These are phyloP conservation scores for Saccharomycopsis fodiens DNA, from an alignment of 805 yeast species.

Conservation along the genomic window DNA sequence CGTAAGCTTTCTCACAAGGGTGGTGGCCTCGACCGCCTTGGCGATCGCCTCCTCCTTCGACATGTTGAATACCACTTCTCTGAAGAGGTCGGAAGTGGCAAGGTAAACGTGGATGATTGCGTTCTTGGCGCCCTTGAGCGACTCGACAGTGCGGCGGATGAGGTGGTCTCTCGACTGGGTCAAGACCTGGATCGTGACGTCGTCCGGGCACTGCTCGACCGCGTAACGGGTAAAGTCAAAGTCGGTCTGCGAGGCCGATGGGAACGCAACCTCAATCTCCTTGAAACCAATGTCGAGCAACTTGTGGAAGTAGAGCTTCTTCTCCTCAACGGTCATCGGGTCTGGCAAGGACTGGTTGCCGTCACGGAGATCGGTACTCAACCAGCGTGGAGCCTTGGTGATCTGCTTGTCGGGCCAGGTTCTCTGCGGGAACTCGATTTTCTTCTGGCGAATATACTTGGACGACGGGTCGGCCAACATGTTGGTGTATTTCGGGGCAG, in stretches of 20 bases:
- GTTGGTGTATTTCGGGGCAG: slow-evolving; percentile 18
- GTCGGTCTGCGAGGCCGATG: slow-evolving; percentile 77
- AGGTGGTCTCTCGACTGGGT: slow-evolving; percentile 74
- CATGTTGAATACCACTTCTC: slow-evolving; percentile 72
- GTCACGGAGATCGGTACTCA: slow-evolving; percentile 72
- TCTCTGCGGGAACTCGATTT: slow-evolving; percentile 51
- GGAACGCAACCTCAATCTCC: slow-evolving; percentile 76
- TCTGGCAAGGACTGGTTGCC: slow-evolving; percentile 80
- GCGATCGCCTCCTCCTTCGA: slow-evolving; percentile 57
- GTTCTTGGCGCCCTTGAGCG: slow-evolving; percentile 62
- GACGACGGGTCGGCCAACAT: slow-evolving; percentile 67
- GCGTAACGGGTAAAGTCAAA: slow-evolving; percentile 77
- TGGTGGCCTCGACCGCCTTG: slow-evolving; percentile 65
- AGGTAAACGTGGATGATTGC: slow-evolving; percentile 68
- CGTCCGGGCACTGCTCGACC: slow-evolving; percentile 71
- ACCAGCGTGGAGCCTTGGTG: slow-evolving; percentile 72
- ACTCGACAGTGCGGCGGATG: slow-evolving; percentile 65
- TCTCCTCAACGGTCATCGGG: slow-evolving; percentile 71
- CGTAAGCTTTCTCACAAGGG: slow-evolving; percentile 58
- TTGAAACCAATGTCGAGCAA: slow-evolving; percentile 67
- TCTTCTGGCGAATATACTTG: slow-evolving; percentile 52
- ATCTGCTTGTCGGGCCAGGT: slow-evolving; percentile 65
- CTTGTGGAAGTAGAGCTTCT: slow-evolving; percentile 68
- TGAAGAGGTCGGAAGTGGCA: slow-evolving; percentile 69
- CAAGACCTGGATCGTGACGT: slow-evolving; percentile 64